phyloP scores from a whole-genome alignment of 208 protist species.

The Blastocrithidia nonstop region DNA sequence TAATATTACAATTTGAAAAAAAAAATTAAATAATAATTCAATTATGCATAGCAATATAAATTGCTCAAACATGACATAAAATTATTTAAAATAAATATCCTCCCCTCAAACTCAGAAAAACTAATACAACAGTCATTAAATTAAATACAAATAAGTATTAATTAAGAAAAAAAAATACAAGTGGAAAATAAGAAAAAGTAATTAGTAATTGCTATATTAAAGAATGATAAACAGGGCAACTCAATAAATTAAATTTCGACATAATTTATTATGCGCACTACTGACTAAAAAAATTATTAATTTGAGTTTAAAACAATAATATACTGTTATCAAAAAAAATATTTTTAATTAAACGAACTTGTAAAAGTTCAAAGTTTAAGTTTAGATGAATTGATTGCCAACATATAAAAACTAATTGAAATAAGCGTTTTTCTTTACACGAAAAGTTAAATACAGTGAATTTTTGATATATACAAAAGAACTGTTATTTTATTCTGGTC shows the following conservation, averaged over 20 bases:
- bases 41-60: background rate
- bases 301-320: background rate
- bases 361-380: no score
- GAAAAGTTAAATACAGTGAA: no score
- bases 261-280: background rate
- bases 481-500: no score
- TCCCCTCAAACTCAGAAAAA: background rate
- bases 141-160: slow-evolving; percentile 3
- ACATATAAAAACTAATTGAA: no score
- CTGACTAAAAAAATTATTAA: background rate
- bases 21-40: background rate
- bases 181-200: background rate
- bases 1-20: slow-evolving; percentile 1
- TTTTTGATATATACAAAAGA: no score
- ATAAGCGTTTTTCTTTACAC: no score
- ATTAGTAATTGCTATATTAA: background rate
- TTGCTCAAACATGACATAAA: background rate
- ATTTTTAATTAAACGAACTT: no score
- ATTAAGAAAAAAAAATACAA: slow-evolving; percentile 3
- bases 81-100: background rate
- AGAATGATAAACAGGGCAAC: background rate
- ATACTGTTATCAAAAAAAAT: background rate
- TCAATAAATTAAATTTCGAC: slow-evolving; percentile 6
- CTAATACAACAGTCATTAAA: background rate
- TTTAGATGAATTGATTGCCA: no score